Base-by-base conservation (phyloP, 1,139 yeast species). In the Ogataea hybrid region DNA sequence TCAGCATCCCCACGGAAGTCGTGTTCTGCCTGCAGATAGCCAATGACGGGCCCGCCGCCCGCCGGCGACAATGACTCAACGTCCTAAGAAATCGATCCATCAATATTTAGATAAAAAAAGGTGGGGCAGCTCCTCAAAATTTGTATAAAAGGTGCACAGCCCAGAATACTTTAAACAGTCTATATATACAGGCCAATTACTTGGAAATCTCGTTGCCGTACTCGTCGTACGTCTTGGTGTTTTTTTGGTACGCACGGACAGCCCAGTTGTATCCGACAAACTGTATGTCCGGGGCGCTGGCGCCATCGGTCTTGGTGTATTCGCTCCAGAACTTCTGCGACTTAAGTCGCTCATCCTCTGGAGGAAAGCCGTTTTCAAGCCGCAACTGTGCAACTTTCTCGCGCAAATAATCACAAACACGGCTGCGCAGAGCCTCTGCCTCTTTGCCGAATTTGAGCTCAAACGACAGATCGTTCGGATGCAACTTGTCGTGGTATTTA, bases 221-320 rank as follows among this genome's bases (percentile, higher is more conserved):
- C 27, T 57, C 57, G 32, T 64, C 65, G 36, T 58, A 59, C 7
- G 58, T 62, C 40, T 62, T 62, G 33, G 81, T 68, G 52, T 77
- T 77, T 38, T 69, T 69, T 57, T 84, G 94, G 34, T 81, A 70
- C 52, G 87, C 70, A 59, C 75, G 77, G 18, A 83, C 74, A 2
- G 95, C 95, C 92, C 94, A 84, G 58, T 84, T 84, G 56, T 79
- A 67, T 2, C 95, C 95, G 16, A 83, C 70, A 49, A 84, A 84
- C 50, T 78, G 64, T 25, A 84, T 76, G 43, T 79, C 84, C 1
- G 84, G 83, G 48, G 79, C 88, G 46, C 81, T 74, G 29, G 59
- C 64, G 6, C 95, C 95, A 58, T 83, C 87, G 1, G 82, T 63
- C 2, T 48, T 39, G 6, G 92, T 84, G 56, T 71, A 84, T 23